Conservation (phyloP, 257 asterid genomes). For the Solanum paucissectum region DNA sequence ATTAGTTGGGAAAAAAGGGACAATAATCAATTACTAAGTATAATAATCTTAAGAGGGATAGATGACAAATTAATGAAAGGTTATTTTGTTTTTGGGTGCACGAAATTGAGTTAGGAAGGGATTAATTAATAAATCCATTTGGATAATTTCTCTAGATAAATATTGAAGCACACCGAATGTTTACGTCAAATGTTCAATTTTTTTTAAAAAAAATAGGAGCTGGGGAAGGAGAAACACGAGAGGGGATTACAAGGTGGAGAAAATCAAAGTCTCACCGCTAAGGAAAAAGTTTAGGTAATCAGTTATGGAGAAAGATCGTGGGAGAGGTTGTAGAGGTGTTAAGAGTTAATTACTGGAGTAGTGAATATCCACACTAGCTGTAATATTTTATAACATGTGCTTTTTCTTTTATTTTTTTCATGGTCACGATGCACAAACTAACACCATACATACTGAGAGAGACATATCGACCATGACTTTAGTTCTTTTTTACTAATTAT, state of each 20-base stretch:
- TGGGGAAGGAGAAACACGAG: neutral
- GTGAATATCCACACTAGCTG: neutral
- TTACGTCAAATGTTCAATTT: neutral
- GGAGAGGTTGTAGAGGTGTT: too few species aligned
- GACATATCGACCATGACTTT: neutral
- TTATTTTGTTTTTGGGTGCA: neutral
- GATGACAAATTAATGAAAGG: neutral
- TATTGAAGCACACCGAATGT: neutral
- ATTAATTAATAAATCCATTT: neutral
- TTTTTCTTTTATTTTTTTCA: neutral
- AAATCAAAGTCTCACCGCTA: too few species aligned
- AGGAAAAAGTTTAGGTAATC: rapidly evolving
- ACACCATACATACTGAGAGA: neutral
- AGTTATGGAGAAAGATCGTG: too few species aligned
- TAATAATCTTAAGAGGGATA: neutral
- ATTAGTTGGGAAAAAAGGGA: neutral
- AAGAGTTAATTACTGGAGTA: too few species aligned
- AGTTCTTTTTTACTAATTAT: neutral
- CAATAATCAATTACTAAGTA: neutral
- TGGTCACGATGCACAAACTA: neutral
- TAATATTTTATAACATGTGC: neutral
- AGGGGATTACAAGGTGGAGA: neutral
- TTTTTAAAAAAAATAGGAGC: too few species aligned
- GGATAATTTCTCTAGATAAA: neutral
- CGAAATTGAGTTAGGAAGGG: neutral